Evolutionary conservation across 2,329 filamentous ascomycete species (phyloP).

Genomic region (Hortaea sp.): DNA sequence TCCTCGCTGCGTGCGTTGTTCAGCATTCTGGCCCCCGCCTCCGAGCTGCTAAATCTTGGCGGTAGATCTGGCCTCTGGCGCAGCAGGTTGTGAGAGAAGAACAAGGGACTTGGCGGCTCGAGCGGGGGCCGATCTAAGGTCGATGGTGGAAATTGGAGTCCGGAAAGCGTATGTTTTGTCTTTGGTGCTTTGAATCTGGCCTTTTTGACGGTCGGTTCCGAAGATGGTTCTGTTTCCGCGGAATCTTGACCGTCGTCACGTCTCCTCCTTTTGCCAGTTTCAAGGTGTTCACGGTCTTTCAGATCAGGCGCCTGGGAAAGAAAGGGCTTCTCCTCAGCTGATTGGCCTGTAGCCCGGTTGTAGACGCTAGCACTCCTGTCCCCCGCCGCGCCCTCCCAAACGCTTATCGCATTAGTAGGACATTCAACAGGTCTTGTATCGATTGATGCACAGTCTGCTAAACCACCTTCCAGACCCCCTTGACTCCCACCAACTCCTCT

Average conservation of each 20-base stretch:
- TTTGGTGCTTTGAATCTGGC: conserved; percentile 7
- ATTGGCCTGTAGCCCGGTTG: too few species aligned
- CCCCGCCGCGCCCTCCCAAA: neutral
- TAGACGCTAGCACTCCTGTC: neutral
- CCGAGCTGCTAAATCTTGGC: conserved; percentile 47
- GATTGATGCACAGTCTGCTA: neutral
- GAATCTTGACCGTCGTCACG: neutral
- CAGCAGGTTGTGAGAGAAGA: conserved; percentile 39
- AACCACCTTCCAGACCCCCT: neutral
- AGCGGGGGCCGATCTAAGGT: conserved; percentile 8
- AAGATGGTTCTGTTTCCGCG: neutral
- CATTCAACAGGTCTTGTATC: neutral
- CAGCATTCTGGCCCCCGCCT: conserved; percentile 49
- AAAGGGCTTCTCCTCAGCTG: too few species aligned
- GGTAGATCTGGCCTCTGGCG: conserved; percentile 31
- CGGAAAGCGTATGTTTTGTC: conserved; percentile 14
- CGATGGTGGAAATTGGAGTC: conserved; percentile 9
- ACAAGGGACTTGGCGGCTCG: conserved; percentile 31
- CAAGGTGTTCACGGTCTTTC: neutral
- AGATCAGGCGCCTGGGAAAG: neutral
- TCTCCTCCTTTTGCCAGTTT: neutral
- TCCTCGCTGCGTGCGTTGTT: conserved; percentile 42
- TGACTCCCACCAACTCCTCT: neutral
- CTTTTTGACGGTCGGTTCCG: neutral
- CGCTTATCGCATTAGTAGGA: neutral